Evolutionary conservation across 75 land plant genomes (phyloP).

Genomic region (Pinus tabuliformis): DNA sequence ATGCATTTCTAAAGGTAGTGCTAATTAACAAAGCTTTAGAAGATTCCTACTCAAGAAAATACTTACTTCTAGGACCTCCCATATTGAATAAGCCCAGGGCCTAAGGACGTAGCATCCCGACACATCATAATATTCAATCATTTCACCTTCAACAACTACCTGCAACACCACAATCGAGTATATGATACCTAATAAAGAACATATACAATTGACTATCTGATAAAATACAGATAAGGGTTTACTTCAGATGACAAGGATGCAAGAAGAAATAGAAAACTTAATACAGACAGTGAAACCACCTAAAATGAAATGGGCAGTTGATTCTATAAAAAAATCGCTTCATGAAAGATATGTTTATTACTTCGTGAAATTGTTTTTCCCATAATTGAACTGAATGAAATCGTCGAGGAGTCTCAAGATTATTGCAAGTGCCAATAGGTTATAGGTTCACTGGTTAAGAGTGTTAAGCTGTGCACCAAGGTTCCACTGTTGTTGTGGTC

Average conservation of each 20-base stretch:
- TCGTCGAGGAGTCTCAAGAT: no score
- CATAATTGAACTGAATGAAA: no score
- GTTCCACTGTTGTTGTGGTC: no score
- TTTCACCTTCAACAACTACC: conserved; percentile 84
- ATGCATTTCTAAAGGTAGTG: neutral
- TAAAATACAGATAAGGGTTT: neutral
- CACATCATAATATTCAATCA: conserved; percentile 98
- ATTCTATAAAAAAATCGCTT: neutral
- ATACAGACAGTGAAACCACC: neutral
- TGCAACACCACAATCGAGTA: conserved; percentile 17
- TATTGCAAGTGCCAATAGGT: no score
- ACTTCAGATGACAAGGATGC: neutral
- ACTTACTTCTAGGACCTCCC: conserved; percentile 84
- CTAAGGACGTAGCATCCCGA: conserved; percentile 96
- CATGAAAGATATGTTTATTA: neutral
- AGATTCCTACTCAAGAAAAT: neutral
- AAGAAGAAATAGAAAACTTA: neutral
- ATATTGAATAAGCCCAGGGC: conserved; percentile 93
- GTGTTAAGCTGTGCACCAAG: no score
- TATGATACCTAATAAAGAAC: neutral
- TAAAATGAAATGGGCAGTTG: neutral
- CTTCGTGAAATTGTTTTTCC: neutral
- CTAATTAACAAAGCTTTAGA: neutral
- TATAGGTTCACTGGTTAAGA: no score
- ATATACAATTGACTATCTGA: neutral